Percentiles rank a stretch among this genome's conserved stretches.
Conservation (phyloP, 1,284 basidiomycete genomes). For the Athelia sp. region DNA sequence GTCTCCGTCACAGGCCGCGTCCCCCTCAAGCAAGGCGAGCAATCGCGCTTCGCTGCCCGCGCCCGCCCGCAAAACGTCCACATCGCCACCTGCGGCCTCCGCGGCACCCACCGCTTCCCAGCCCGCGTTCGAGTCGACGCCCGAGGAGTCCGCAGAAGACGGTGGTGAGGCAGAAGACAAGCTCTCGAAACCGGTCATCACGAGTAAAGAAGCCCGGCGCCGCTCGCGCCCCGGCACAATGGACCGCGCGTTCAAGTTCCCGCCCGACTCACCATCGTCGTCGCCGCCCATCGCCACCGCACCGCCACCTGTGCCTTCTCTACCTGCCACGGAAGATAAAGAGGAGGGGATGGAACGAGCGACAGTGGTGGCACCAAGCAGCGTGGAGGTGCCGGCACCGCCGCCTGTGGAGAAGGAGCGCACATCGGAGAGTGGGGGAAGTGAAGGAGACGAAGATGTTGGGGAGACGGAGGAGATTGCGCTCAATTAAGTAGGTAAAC, state of each 20-base stretch:
- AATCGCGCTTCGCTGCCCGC: slow-evolving; percentile 62
- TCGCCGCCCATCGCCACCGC: neutral
- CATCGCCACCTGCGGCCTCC: slow-evolving; percentile 28
- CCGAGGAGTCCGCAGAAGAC: slow-evolving; percentile 41
- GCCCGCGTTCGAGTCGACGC: slow-evolving; percentile 41
- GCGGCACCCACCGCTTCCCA: slow-evolving; percentile 23
- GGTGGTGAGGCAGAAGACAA: slow-evolving; percentile 5
- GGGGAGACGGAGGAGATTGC: slow-evolving; percentile 71
- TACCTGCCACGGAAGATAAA: slow-evolving; percentile 9
- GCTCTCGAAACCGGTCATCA: too few species aligned
- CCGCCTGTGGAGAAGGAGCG: slow-evolving; percentile 73
- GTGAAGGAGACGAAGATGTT: slow-evolving; percentile 61
- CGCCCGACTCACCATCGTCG: neutral
- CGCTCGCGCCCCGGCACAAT: slow-evolving; percentile 63
- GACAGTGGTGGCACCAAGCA: slow-evolving; percentile 48
- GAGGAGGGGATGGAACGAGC: slow-evolving; percentile 23
- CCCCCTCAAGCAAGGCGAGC: slow-evolving; percentile 29
- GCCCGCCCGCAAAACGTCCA: slow-evolving; percentile 33
- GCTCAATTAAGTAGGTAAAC: too few species aligned
- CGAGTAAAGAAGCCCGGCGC: neutral
- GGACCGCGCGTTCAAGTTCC: slow-evolving; percentile 26
- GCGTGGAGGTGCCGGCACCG: slow-evolving; percentile 70
- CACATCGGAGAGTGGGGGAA: slow-evolving; percentile 29
- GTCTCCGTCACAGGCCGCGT: slow-evolving; percentile 15
- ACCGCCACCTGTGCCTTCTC: slow-evolving; percentile 13